phyloP scores from a whole-genome alignment of 2,329 filamentous ascomycete genomes.

The Fusarium sp. region DNA sequence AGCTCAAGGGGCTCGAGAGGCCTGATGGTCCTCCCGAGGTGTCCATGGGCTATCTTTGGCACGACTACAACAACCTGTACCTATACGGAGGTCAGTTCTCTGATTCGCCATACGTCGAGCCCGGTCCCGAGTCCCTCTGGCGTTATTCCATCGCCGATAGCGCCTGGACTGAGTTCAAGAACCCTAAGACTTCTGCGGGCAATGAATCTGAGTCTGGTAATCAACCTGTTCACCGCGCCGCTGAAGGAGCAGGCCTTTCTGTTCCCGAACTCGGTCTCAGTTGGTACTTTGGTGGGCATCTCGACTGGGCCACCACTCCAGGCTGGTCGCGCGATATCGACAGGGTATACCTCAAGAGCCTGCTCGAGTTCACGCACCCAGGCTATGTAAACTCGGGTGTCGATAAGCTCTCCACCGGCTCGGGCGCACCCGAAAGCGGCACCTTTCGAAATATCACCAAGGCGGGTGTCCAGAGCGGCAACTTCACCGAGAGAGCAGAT shows the following conservation, averaged over 20 bases:
- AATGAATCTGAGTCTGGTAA: conserved; percentile 65
- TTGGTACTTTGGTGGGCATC: conserved; percentile 81
- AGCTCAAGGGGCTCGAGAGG: conserved; percentile 66
- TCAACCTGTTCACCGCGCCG: conserved; percentile 69
- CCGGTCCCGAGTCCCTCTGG: conserved; percentile 70
- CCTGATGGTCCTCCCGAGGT: conserved; percentile 75
- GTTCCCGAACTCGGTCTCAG: conserved; percentile 73
- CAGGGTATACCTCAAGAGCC: conserved; percentile 74
- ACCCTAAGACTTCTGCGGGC: conserved; percentile 68
- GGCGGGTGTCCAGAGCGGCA: conserved; percentile 70
- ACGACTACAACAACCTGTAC: conserved; percentile 72
- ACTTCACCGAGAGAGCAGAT: conserved; percentile 77
- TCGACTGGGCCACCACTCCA: conserved; percentile 65
- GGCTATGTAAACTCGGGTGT: conserved; percentile 71
- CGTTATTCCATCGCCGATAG: conserved; percentile 68
- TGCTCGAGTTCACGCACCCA: conserved; percentile 79
- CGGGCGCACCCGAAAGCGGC: conserved; percentile 67
- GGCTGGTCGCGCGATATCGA: conserved; percentile 72
- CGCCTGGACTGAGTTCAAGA: conserved; percentile 68
- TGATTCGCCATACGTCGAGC: conserved; percentile 64
- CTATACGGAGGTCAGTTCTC: conserved; percentile 79
- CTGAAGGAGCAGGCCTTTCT: conserved; percentile 75
- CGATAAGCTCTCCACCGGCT: conserved; percentile 58
- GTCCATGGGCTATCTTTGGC: conserved; percentile 78
- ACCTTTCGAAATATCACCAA: conserved; percentile 77